A percentile compares a stretch with the other conserved stretches of the same genome.
Evolutionary conservation across 108 stramenopile species (phyloP).

Genomic region (Cylindrotheca fusiformis): DNA sequence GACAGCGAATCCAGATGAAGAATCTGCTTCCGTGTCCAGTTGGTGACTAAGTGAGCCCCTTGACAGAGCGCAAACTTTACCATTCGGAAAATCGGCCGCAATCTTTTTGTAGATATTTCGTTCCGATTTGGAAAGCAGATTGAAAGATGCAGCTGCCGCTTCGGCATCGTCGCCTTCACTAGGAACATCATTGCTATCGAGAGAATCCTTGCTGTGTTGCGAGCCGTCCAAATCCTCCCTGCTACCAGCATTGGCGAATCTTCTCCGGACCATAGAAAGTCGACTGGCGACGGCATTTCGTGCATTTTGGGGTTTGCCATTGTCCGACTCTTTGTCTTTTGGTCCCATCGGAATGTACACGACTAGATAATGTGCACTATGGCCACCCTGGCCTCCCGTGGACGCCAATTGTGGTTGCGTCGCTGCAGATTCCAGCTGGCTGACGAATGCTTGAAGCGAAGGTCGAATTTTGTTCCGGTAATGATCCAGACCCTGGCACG

Average conservation of each 20-base stretch:
- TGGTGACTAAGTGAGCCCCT: conserved; percentile 39
- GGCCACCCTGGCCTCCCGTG: conserved; percentile 6
- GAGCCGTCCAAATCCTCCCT: conserved; percentile 9
- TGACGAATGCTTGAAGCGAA: conserved; percentile 74
- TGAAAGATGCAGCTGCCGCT: conserved; percentile 8
- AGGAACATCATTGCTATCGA: conserved; percentile 8
- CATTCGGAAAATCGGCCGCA: conserved; percentile 74
- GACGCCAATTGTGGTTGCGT: conserved; percentile 7
- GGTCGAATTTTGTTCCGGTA: conserved; percentile 74
- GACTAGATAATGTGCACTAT: conserved; percentile 57
- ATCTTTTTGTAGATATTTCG: conserved; percentile 62
- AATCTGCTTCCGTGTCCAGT: not conserved
- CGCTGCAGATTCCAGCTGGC: conserved; percentile 65
- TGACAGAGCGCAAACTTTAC: conserved; percentile 57
- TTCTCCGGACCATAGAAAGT: conserved; percentile 18
- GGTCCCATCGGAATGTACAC: conserved; percentile 59
- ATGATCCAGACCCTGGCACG: conserved; percentile 61
- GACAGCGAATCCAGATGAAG: conserved; percentile 14
- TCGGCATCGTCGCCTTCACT: conserved; percentile 14
- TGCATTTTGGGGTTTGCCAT: not conserved
- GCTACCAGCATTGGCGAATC: conserved; percentile 9
- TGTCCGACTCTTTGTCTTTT: not conserved
- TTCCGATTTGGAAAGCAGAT: conserved; percentile 41
- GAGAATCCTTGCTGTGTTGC: conserved; percentile 22
- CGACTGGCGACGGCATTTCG: conserved; percentile 5